Conservation (phyloP, 2,329 filamentous ascomycete genomes). For the Claviceps pazoutovae region DNA sequence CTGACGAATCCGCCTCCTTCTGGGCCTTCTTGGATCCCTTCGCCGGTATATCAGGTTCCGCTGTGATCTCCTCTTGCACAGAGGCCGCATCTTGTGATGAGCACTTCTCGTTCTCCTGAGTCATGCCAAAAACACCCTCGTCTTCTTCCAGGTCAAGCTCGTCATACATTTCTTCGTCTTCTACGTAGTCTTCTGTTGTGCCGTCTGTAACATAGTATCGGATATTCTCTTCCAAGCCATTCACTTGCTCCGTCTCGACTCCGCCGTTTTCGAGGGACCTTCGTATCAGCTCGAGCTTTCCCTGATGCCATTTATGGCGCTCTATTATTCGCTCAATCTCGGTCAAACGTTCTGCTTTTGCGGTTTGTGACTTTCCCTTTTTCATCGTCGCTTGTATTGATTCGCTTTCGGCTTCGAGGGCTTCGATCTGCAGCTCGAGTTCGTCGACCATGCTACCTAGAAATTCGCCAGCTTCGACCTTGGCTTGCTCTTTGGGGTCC, state of each 20-base stretch:
- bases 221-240: conserved; percentile 80
- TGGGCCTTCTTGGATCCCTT: conserved; percentile 41
- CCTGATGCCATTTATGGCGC: conserved; percentile 91
- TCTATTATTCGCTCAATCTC: conserved; percentile 77
- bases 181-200: conserved; percentile 76
- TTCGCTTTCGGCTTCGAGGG: conserved; percentile 81
- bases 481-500: conserved; percentile 95
- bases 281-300: conserved; percentile 80
- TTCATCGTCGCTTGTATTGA: conserved; percentile 77
- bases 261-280: conserved; percentile 86
- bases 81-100: conserved; percentile 96
- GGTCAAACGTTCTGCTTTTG: conserved; percentile 75
- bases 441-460: conserved; percentile 78
- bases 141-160: conserved; percentile 87
- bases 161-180: conserved; percentile 92
- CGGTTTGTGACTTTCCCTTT: conserved; percentile 78
- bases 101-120: conserved; percentile 64
- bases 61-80: conserved; percentile 61
- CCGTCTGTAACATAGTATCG: conserved; percentile 90
- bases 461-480: conserved; percentile 78
- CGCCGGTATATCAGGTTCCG: conserved; percentile 40
- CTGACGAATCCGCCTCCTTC: conserved; percentile 41
- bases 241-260: conserved; percentile 75
- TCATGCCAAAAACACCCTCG: conserved; percentile 74
- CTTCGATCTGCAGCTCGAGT: conserved; percentile 85